Evolutionary conservation across 805 yeast species (phyloP).

Genomic region (Myxozyma lipomycoides): DNA sequence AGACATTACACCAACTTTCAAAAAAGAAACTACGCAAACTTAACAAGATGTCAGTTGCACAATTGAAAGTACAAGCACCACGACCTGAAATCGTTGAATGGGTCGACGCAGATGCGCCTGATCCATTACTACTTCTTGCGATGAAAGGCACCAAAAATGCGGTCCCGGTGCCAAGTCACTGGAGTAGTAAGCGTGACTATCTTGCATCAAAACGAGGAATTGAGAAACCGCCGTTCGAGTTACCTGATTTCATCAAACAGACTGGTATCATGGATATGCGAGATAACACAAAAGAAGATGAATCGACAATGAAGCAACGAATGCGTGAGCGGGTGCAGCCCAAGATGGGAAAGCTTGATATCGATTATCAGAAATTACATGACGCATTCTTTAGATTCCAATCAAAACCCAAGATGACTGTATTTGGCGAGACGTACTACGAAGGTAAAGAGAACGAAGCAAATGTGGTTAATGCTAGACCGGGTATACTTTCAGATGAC

Average conservation of each 20-base stretch:
- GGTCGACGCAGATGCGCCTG: constrained; percentile 80
- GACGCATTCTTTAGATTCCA: constrained; percentile 86
- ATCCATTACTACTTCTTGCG: constrained; percentile 62
- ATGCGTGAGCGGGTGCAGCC: constrained; percentile 86
- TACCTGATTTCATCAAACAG: constrained; percentile 72
- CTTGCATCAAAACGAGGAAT: constrained; percentile 60
- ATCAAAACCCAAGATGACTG: constrained; percentile 63
- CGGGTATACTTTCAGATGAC: constrained; percentile 63
- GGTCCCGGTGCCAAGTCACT: constrained; percentile 77
- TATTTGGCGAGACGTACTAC: constrained; percentile 71
- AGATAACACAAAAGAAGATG: constrained; percentile 44
- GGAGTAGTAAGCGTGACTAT: constrained; percentile 77
- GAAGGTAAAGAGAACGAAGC: constrained; percentile 66
- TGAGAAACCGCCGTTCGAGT: constrained; percentile 65
- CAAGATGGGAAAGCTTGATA: constrained; percentile 76
- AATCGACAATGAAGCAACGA: constrained; percentile 58
- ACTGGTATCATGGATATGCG: constrained; percentile 90
- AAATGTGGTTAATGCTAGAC: constrained; percentile 45
- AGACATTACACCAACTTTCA: constrained; percentile 36
- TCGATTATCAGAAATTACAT: constrained; percentile 76
- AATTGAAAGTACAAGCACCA: constrained; percentile 55
- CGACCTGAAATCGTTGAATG: constrained; percentile 78
- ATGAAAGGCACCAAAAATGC: constrained; percentile 63
- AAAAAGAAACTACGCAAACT: constrained; percentile 48
- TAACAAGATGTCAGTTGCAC: constrained; percentile 61